Conservation (phyloP, 306 rosid species). For the Citrullus amarus region DNA sequence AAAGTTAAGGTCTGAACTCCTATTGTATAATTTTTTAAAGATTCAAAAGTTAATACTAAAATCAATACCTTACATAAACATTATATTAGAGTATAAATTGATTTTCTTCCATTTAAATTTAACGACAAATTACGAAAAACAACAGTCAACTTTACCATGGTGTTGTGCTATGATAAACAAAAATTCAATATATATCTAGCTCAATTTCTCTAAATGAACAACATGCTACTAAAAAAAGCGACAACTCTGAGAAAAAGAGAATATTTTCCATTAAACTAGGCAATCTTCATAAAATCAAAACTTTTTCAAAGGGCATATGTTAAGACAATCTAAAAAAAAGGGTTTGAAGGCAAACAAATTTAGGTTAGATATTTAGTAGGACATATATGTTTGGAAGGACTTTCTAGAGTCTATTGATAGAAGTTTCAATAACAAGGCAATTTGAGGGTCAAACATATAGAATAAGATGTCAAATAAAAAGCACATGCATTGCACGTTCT, state of each 20-base stretch:
- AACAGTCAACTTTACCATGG: no score
- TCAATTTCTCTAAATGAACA: no score
- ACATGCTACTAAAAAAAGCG: not conserved
- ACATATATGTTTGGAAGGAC: not conserved
- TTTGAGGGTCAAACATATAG: not conserved
- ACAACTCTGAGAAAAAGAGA: not conserved
- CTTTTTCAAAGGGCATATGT: not conserved
- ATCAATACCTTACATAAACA: no score
- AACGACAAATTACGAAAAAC: no score
- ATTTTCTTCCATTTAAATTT: no score
- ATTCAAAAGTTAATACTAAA: no score
- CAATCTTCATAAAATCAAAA: not conserved
- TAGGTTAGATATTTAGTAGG: not conserved
- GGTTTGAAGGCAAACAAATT: not conserved
- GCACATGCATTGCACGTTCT: not conserved
- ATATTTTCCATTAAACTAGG: not conserved
- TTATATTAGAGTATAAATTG: no score
- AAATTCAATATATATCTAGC: no score
- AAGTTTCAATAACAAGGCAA: not conserved
- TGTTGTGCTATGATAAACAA: no score
- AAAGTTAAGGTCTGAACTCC: no score
- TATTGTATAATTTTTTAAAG: no score
- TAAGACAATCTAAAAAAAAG: not conserved
- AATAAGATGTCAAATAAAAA: constrained; percentile 1
- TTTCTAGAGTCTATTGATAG: not conserved